Percentiles rank a stretch among this genome's conserved stretches.
Evolutionary conservation across 2,329 filamentous ascomycete species (phyloP).

Genomic region (Talaromyces sp.): DNA sequence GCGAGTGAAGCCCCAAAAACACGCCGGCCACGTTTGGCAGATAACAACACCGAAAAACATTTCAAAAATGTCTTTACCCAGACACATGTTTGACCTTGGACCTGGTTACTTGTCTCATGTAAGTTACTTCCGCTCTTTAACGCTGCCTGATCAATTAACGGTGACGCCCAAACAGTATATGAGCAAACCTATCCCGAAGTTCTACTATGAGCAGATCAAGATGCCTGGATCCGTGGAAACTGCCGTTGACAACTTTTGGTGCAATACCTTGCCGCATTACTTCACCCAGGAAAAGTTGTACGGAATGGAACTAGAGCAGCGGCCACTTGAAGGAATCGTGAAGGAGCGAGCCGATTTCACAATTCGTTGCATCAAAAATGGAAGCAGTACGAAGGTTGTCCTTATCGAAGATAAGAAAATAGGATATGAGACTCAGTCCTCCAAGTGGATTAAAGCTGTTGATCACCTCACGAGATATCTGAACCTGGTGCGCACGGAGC

Average conservation of each 20-base stretch:
- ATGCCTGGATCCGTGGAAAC: background rate
- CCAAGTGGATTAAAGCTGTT: background rate
- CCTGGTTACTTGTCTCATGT: too few relatives aligned
- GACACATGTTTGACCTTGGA: too few relatives aligned
- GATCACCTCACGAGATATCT: background rate
- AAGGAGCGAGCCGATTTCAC: background rate
- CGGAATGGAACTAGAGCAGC: background rate
- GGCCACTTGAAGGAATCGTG: background rate
- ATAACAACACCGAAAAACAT: too few relatives aligned
- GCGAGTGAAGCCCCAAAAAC: too few relatives aligned
- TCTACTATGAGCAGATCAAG: background rate
- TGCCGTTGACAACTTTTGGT: background rate
- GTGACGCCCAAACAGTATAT: background rate
- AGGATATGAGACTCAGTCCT: background rate
- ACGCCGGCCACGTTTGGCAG: too few relatives aligned
- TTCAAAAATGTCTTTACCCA: too few relatives aligned
- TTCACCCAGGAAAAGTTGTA: background rate
- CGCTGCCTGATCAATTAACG: background rate
- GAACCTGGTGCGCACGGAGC: background rate
- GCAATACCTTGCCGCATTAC: background rate
- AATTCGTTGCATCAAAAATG: background rate
- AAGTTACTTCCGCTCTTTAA: too few relatives aligned
- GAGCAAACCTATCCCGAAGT: background rate
- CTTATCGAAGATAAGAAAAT: background rate
- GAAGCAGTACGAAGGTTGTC: background rate